A percentile compares a stretch with the other conserved stretches of the same genome.
phyloP scores from a whole-genome alignment of 805 yeast genomes.

The Lipomyces mesembrius region DNA sequence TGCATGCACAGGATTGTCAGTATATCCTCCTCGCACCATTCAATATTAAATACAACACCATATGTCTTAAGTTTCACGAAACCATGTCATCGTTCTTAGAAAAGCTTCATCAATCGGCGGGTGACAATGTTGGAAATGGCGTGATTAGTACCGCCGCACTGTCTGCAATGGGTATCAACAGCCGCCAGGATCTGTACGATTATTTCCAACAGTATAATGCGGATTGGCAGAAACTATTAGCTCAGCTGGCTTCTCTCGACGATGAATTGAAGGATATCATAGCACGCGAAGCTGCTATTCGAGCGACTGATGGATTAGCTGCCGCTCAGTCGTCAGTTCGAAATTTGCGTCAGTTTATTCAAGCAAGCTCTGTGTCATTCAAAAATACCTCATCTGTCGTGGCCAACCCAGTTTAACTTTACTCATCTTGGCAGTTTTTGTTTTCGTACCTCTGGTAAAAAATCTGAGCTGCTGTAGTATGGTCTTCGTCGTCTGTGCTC shows the following conservation, averaged over 20 bases:
- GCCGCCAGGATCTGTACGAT: background rate
- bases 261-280: background rate
- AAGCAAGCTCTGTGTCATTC: conserved; percentile 2
- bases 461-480: background rate
- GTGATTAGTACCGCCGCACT: background rate
- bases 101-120: background rate
- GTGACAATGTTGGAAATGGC: background rate
- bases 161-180: background rate
- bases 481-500: background rate
- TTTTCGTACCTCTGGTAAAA: background rate
- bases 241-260: background rate
- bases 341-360: background rate
- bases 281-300: background rate
- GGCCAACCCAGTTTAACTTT: background rate
- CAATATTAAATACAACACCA: background rate
- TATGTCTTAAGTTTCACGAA: conserved; percentile 2
- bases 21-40: background rate
- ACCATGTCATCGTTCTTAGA: background rate
- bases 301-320: background rate
- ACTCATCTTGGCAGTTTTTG: background rate
- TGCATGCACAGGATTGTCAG: background rate
- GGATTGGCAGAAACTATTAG: background rate
- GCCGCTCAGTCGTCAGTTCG: background rate
- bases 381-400: background rate
- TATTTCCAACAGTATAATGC: background rate